These are phyloP conservation scores for Flaveria ramosissima DNA, from an alignment of 129 eudicot species.

Conservation along the genomic window DNA sequence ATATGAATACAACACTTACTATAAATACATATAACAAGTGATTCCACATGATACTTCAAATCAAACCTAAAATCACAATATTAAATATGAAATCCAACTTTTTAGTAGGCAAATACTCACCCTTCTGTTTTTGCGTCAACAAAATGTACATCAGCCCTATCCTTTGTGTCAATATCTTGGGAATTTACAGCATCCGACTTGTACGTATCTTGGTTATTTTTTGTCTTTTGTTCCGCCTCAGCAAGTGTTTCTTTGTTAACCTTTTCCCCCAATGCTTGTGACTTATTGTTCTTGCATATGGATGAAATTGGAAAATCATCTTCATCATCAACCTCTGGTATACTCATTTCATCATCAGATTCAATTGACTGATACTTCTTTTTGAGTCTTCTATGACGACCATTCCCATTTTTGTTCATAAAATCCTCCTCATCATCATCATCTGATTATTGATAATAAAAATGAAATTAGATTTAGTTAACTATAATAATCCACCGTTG, in stretches of 20 bases:
- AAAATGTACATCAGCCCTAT: constrained; percentile 27
- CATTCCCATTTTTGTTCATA: constrained; percentile 35
- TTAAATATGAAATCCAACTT: background rate
- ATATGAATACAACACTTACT: constrained; percentile 7
- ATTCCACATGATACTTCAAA: background rate
- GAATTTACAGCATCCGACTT: constrained; percentile 26
- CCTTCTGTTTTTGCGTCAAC: constrained; percentile 34
- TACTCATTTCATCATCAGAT: constrained; percentile 58
- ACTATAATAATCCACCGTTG: background rate
- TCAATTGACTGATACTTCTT: constrained; percentile 53
- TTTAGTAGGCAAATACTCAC: constrained; percentile 29
- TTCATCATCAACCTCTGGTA: constrained; percentile 56
- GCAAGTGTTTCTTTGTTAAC: constrained; percentile 27
- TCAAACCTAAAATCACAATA: background rate
- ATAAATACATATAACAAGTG: constrained; percentile 1
- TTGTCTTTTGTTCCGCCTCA: constrained; percentile 27
- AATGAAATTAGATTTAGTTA: background rate
- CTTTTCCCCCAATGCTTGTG: constrained; percentile 28
- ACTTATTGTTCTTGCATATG: constrained; percentile 36
- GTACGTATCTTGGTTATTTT: constrained; percentile 16
- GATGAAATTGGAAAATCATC: constrained; percentile 52
- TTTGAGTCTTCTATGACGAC: constrained; percentile 39
- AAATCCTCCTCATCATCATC: constrained; percentile 36
- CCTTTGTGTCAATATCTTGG: constrained; percentile 21
- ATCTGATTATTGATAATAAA: constrained; percentile 27